Evolutionary conservation across 768 basidiomycete genomes (phyloP).

Genomic region (Pleurotus sapidus): DNA sequence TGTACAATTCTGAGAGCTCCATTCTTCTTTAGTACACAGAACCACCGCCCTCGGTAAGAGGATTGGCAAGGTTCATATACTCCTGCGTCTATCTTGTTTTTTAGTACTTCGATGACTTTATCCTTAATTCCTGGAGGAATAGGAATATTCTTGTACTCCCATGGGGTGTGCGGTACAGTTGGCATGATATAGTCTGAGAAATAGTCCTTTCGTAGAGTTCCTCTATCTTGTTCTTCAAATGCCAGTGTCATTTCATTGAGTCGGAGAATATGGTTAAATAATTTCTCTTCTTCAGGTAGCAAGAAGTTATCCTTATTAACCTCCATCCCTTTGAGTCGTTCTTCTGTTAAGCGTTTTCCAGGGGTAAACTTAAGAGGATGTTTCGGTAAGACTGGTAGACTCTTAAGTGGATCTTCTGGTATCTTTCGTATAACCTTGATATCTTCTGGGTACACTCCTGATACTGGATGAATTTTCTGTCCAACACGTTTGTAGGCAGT

Average conservation of each 20-base stretch:
- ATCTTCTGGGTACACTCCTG: conserved; percentile 27
- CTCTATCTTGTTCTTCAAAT: conserved; percentile 22
- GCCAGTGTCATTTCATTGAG: conserved; percentile 29
- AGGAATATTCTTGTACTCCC: conserved; percentile 8
- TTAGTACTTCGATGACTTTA: conserved; percentile 9
- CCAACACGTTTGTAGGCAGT: conserved; percentile 30
- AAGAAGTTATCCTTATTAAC: conserved; percentile 27
- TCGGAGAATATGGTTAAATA: conserved; percentile 21
- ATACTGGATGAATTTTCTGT: conserved; percentile 27
- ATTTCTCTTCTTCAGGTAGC: conserved; percentile 14
- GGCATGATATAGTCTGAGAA: conserved; percentile 11
- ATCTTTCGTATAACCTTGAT: conserved; percentile 23
- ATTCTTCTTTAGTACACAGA: conserved; percentile 12
- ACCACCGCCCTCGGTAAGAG: conserved; percentile 13
- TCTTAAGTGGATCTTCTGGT: conserved; percentile 28
- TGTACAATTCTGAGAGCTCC: conserved; percentile 10
- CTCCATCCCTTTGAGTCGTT: conserved; percentile 18
- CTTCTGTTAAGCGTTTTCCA: conserved; percentile 17
- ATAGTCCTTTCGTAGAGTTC: conserved; percentile 13
- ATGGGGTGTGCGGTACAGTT: not conserved
- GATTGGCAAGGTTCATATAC: conserved; percentile 14
- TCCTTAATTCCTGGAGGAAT: conserved; percentile 15
- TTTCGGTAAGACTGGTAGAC: conserved; percentile 20
- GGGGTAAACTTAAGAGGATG: conserved; percentile 28
- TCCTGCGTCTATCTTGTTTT: conserved; percentile 12